Conservation (phyloP, 257 asterid species). For the Gentiana dahurica region DNA sequence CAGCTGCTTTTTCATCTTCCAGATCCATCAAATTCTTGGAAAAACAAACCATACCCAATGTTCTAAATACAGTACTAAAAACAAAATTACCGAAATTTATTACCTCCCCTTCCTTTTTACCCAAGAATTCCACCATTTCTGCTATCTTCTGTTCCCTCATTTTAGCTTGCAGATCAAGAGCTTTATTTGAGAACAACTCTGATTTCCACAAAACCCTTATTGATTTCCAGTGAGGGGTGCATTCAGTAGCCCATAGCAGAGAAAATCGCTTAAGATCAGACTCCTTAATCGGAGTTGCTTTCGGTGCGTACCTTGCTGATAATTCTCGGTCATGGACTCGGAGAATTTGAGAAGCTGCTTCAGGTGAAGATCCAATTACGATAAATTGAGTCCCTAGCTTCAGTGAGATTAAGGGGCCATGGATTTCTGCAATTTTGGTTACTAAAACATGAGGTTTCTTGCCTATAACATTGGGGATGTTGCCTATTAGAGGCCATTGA, state of each 20-base stretch:
- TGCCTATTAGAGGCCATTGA: slow-evolving; percentile 34
- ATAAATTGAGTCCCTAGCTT: slow-evolving; percentile 25
- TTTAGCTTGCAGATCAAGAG: slow-evolving; percentile 12
- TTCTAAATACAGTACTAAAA: slow-evolving; percentile 18
- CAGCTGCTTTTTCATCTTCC: slow-evolving; percentile 15
- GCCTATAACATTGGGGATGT: slow-evolving; percentile 23
- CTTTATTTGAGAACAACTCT: slow-evolving; percentile 21
- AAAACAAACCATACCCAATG: slow-evolving; percentile 24
- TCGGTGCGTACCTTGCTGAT: slow-evolving; percentile 34
- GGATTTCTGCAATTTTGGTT: slow-evolving; percentile 18
- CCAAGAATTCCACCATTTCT: slow-evolving; percentile 26
- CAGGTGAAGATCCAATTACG: slow-evolving; percentile 26
- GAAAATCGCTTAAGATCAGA: slow-evolving; percentile 25
- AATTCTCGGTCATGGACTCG: slow-evolving; percentile 26
- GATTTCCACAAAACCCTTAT: slow-evolving; percentile 25
- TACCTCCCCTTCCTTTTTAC: slow-evolving; percentile 13
- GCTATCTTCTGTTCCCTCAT: slow-evolving; percentile 20
- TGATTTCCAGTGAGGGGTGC: slow-evolving; percentile 21
- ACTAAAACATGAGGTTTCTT: slow-evolving; percentile 27
- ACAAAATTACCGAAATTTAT: slow-evolving; percentile 20
- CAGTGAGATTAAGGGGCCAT: slow-evolving; percentile 29
- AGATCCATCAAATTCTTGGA: slow-evolving; percentile 21
- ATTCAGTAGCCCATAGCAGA: slow-evolving; percentile 31
- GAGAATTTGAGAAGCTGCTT: slow-evolving; percentile 26
- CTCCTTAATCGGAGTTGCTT: slow-evolving; percentile 35